phyloP scores from a whole-genome alignment of 192 early-diverging fungal species.

The Dissophora ornata region DNA sequence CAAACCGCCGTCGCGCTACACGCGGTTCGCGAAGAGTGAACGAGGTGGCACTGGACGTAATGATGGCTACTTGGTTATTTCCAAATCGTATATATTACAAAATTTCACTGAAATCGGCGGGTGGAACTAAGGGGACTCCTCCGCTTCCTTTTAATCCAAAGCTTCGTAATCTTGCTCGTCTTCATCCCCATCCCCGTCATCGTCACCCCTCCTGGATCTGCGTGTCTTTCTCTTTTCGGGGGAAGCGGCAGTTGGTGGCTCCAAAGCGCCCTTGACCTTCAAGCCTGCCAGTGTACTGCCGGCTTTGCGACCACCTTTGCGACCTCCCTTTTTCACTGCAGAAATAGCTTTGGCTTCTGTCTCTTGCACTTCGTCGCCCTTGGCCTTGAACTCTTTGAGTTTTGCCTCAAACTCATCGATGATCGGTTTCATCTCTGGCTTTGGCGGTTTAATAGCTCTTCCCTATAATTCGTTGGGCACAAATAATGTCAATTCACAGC shows the following conservation, averaged over 20 bases:
- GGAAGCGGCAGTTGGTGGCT: not conserved
- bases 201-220: not conserved
- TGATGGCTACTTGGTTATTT: no score
- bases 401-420: slow-evolving; percentile 91
- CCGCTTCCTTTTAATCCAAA: slow-evolving; percentile 6
- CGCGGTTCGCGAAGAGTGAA: no score
- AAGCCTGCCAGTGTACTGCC: slow-evolving; percentile 29
- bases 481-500: not conserved
- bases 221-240: slow-evolving; percentile 9
- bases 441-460: slow-evolving; percentile 70
- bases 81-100: not conserved
- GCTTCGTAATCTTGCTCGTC: not conserved
- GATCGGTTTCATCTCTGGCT: slow-evolving; percentile 79
- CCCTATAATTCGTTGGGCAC: slow-evolving; percentile 55
- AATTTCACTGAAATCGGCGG: no score
- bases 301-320: slow-evolving; percentile 31
- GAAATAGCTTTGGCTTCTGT: slow-evolving; percentile 46
- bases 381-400: slow-evolving; percentile 77
- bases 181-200: not conserved
- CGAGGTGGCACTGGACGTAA: no score
- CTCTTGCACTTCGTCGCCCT: slow-evolving; percentile 54
- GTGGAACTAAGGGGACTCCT: no score
- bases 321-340: slow-evolving; percentile 44
- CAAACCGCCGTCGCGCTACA: no score
- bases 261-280: slow-evolving; percentile 37